These are phyloP conservation scores for Colletotrichum destructivum DNA, from an alignment of 2,329 filamentous ascomycete species.

Conservation along the genomic window DNA sequence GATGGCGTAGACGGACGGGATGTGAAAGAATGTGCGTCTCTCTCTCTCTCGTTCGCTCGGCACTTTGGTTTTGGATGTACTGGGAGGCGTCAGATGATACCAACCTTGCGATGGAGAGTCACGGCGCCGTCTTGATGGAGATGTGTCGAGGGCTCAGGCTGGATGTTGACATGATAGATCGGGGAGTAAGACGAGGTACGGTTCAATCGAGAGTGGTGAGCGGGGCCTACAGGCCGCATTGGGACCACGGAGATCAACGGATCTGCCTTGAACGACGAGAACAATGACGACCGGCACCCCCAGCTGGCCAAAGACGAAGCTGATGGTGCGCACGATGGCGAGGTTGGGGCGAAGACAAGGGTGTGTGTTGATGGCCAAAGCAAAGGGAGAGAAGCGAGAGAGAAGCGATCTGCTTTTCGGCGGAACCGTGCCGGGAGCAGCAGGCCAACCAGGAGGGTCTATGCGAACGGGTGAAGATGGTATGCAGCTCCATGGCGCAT, in stretches of 20 bases:
- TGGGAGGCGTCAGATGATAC: slow-evolving; percentile 19
- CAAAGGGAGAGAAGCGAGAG: too few relatives aligned
- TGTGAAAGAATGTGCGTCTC: not conserved
- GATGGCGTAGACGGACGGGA: not conserved
- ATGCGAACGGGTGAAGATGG: not conserved
- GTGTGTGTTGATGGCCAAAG: slow-evolving; percentile 1
- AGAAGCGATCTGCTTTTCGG: not conserved
- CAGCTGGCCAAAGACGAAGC: slow-evolving; percentile 11
- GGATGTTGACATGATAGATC: slow-evolving; percentile 22
- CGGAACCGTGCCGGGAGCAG: slow-evolving; percentile 7
- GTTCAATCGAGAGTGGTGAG: not conserved
- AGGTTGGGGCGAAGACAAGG: slow-evolving; percentile 23
- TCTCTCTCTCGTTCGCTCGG: slow-evolving; percentile 10
- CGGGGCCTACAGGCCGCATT: slow-evolving; percentile 14
- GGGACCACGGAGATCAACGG: slow-evolving; percentile 38
- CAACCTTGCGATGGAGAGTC: slow-evolving; percentile 22
- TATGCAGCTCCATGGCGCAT: slow-evolving; percentile 13
- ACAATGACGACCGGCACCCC: not conserved
- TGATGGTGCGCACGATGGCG: slow-evolving; percentile 14
- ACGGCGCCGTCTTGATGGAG: slow-evolving; percentile 11
- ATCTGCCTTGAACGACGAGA: slow-evolving; percentile 25
- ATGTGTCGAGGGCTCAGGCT: slow-evolving; percentile 4
- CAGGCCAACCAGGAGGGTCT: slow-evolving; percentile 1
- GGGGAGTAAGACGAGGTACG: not conserved
- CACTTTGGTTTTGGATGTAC: slow-evolving; percentile 25